phyloP scores from a whole-genome alignment of 345 rosid species.

The Gynandropsis gynandra region DNA sequence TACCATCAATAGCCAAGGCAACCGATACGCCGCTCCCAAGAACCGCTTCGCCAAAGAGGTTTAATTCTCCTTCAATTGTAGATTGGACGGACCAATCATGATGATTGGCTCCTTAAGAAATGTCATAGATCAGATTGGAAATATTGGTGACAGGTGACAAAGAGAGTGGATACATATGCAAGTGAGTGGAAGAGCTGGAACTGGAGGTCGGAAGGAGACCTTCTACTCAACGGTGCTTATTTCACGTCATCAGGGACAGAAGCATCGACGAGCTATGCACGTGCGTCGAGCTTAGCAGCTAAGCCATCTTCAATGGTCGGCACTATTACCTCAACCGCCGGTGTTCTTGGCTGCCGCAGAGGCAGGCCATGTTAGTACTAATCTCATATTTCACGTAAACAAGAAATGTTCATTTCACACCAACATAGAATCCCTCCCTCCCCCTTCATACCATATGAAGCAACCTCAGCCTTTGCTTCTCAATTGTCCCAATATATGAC shows the following conservation, averaged over 20 bases:
- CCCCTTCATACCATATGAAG: too few species aligned
- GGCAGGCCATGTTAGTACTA: constrained; percentile 38
- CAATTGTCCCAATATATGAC: too few species aligned
- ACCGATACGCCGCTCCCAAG: constrained; percentile 67
- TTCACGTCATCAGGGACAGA: constrained; percentile 75
- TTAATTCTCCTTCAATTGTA: not conserved
- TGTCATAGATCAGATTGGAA: constrained; percentile 1
- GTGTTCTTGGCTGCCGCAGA: constrained; percentile 51
- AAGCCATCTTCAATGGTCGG: constrained; percentile 70
- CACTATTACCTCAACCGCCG: constrained; percentile 59
- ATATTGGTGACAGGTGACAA: constrained; percentile 91
- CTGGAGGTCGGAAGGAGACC: constrained; percentile 83
- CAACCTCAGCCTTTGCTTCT: too few species aligned
- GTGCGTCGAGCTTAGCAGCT: constrained; percentile 75
- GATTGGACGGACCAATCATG: too few species aligned
- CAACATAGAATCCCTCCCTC: too few species aligned
- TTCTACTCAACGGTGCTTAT: constrained; percentile 67
- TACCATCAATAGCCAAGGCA: constrained; percentile 87
- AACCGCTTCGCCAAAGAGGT: constrained; percentile 78
- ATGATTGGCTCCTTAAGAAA: not conserved
- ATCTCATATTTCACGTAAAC: not conserved
- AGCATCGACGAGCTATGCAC: constrained; percentile 61
- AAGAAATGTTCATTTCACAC: too few species aligned
- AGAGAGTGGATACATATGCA: constrained; percentile 52
- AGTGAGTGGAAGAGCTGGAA: constrained; percentile 59